phyloP scores from a whole-genome alignment of 768 basidiomycete genomes.

The Rhodotorula paludigena region DNA sequence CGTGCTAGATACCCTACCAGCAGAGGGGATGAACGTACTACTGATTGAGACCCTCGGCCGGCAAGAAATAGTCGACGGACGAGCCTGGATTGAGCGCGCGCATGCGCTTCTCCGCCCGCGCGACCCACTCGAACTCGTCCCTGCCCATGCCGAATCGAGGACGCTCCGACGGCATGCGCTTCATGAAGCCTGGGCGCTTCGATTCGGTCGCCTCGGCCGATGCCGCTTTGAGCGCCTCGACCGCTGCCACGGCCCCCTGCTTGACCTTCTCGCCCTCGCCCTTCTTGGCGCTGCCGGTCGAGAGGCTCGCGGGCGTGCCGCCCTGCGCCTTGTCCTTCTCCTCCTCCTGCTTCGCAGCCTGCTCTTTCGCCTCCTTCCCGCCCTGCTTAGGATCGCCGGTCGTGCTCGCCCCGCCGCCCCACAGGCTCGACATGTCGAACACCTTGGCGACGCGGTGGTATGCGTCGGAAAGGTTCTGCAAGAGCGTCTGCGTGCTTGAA shows the following conservation, averaged over 20 bases:
- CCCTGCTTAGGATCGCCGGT: background rate
- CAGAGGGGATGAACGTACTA: conserved; percentile 3
- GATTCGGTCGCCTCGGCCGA: background rate
- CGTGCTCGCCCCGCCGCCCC: conserved; percentile 4
- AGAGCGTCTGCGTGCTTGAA: conserved; percentile 33
- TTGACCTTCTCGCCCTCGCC: no score
- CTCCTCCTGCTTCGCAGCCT: conserved; percentile 1
- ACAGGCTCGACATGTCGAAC: conserved; percentile 35
- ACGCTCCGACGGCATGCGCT: conserved; percentile 31
- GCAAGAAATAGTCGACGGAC: conserved; percentile 30
- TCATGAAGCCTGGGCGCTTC: background rate
- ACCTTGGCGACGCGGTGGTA: conserved; percentile 33
- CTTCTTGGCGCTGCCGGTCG: no score
- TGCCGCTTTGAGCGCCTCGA: background rate
- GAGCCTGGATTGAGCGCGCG: conserved; percentile 37
- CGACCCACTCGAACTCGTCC: conserved; percentile 34
- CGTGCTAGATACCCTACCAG: background rate
- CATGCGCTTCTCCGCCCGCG: conserved; percentile 36
- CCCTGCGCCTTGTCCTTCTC: conserved; percentile 9
- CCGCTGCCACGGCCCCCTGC: background rate
- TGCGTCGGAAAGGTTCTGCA: conserved; percentile 35
- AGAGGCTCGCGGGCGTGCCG: no score
- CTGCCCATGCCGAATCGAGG: conserved; percentile 23
- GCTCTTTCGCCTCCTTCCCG: conserved; percentile 8
- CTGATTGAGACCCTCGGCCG: conserved; percentile 34